Conservation (phyloP, 345 rosid genomes). For the Physaria fendleri region DNA sequence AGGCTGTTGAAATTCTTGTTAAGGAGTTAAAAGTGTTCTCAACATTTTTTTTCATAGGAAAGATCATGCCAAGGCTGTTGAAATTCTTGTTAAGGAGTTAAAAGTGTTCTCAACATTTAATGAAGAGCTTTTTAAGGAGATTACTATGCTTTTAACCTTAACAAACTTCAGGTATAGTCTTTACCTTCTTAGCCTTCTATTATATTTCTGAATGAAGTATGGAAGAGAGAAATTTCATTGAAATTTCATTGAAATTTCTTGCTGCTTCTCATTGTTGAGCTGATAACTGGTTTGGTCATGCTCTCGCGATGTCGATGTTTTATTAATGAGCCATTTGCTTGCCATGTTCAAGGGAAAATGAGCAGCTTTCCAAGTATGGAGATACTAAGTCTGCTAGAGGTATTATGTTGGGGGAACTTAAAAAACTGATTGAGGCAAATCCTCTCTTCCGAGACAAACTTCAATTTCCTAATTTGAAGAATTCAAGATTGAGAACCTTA, state of each 20-base stretch:
- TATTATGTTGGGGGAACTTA: conserved; percentile 41
- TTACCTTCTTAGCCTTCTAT: not conserved
- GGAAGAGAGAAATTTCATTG: not conserved
- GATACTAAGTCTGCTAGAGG: conserved; percentile 45
- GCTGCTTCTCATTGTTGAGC: not conserved
- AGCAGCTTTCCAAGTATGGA: conserved; percentile 45
- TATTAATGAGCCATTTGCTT: not conserved
- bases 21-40: conserved; percentile 42
- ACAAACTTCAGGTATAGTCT: conserved; percentile 34
- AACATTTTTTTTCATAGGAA: conserved; percentile 28
- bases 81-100: conserved; percentile 38
- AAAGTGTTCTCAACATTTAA: conserved; percentile 40
- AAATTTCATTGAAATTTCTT: not conserved
- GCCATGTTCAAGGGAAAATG: conserved; percentile 33
- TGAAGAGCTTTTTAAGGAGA: conserved; percentile 43
- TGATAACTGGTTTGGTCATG: conserved; percentile 9
- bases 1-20: conserved; percentile 41
- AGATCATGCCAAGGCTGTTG: conserved; percentile 40
- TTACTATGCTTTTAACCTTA: conserved; percentile 37
- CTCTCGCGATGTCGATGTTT: not conserved
- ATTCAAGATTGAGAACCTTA: conserved; percentile 45
- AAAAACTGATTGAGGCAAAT: conserved; percentile 40
- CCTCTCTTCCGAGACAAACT: conserved; percentile 47
- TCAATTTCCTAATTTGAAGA: conserved; percentile 41
- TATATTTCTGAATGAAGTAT: not conserved